Conservation (phyloP, 352 stramenopile genomes). For the Pythium brachiatum region DNA sequence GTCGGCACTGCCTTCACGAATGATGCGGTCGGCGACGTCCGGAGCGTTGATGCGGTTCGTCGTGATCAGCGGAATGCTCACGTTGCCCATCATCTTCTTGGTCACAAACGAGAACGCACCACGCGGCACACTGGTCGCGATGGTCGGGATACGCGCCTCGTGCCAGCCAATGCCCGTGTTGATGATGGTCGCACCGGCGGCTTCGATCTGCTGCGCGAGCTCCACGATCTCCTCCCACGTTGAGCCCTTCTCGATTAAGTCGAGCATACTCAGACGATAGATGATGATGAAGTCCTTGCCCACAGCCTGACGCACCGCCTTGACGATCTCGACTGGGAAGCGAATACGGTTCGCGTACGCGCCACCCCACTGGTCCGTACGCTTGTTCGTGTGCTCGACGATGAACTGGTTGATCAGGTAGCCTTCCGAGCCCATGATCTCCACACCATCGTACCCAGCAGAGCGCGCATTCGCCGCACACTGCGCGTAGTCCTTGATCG, state of each 20-base stretch:
- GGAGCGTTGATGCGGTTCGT: slow-evolving; percentile 98
- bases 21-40: slow-evolving; percentile 86
- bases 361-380: slow-evolving; percentile 94
- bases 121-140: slow-evolving; percentile 94
- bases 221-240: slow-evolving; percentile 87
- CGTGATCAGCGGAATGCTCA: slow-evolving; percentile 93
- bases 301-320: slow-evolving; percentile 82
- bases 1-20: slow-evolving; percentile 79
- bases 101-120: slow-evolving; percentile 95
- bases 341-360: slow-evolving; percentile 93
- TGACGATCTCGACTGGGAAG: slow-evolving; percentile 94
- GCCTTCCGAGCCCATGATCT: slow-evolving; percentile 98
- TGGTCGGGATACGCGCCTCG: slow-evolving; percentile 96
- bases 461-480: slow-evolving; percentile 79
- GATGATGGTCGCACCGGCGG: slow-evolving; percentile 94
- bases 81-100: slow-evolving; percentile 84
- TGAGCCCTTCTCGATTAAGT: slow-evolving; percentile 92
- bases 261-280: slow-evolving; percentile 95
- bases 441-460: slow-evolving; percentile 97
- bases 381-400: slow-evolving; percentile 92
- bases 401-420: slow-evolving; percentile 99
- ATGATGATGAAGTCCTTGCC: slow-evolving; percentile 97
- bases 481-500: slow-evolving; percentile 93
- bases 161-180: slow-evolving; percentile 99
- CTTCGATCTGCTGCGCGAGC: slow-evolving; percentile 91